Evolutionary conservation across 306 rosid genomes (phyloP), one percentile per base, ranked within the genome.

Genomic region (Canavalia ensiformis): DNA sequence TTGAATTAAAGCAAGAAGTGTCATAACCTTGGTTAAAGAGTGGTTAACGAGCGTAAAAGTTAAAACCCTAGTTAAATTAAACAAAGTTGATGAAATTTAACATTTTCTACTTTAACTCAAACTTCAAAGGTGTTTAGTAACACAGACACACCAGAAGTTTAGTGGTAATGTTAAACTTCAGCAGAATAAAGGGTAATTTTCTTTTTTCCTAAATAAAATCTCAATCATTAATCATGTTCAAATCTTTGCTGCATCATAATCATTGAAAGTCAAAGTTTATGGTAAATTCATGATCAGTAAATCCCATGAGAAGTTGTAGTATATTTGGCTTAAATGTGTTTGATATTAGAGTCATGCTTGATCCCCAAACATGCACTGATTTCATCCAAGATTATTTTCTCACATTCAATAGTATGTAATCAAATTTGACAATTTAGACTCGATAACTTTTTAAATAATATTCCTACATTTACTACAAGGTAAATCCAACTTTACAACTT

Each of bases 341-440:
- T 65, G 50, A 33, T 39, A 4, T 31, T 64, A 39, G 70, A 39
- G 37, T 37, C 70, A n/a, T 5, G 30, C 13, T 12, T 64, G 29
- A 6, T 41, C 33, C 33, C 33, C 50, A 39, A 65, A 41, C 31
- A 42, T 66, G n/a, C 31, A 67, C 37, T 63, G 69, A 34, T 34
- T 34, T 63, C 31, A 7, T 65, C 50, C 70, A 65, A 37, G 50
- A 7, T 65, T 37, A 37, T 65, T 65, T 65, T 37, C 50, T 63
- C 28, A 12, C 0, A 5, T 39, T 65, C 35, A 66, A 66, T 7
- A 41, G 3, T 66, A 66, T 18, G 50, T n/a, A 66, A 41, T 42
- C 35, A 25, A 66, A n/a, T n/a, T 41, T 41, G 18, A 66, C 31
- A 41, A n/a, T 18, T 41, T 13, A 18, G 70, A 25, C 51, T 18